Conservation (phyloP, 495 filamentous ascomycete species). For the Penicillium tannophilum region DNA sequence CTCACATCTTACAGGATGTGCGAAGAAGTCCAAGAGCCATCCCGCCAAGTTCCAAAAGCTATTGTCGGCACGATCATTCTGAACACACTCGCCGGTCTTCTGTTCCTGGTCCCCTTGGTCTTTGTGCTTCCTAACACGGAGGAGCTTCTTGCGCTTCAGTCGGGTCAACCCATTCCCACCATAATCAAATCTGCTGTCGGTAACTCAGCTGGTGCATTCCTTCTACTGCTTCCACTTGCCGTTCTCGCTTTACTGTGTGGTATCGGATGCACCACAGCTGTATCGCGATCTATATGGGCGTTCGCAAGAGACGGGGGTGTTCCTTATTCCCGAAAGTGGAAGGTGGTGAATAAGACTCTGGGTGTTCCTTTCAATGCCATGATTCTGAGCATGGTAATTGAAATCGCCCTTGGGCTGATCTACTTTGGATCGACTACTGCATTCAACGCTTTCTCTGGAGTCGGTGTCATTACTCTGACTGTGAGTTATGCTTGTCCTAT, state of each 20-base stretch:
- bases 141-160: conserved; percentile 35
- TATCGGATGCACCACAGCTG: conserved; percentile 16
- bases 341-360: conserved; percentile 46
- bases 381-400: conserved; percentile 50
- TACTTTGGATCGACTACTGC: conserved; percentile 58
- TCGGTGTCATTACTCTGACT: conserved; percentile 59
- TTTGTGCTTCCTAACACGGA: conserved; percentile 59
- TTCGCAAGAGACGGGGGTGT: conserved; percentile 63
- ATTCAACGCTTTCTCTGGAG: conserved; percentile 61
- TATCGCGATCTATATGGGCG: conserved; percentile 40
- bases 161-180: conserved; percentile 39
- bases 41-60: conserved; percentile 61
- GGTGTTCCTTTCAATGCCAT: conserved; percentile 55
- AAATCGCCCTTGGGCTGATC: conserved; percentile 57
- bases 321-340: conserved; percentile 61
- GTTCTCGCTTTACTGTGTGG: conserved; percentile 51
- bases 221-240: conserved; percentile 64
- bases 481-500: conserved; percentile 57
- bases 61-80: conserved; percentile 66
- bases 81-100: conserved; percentile 62
- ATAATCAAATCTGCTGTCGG: conserved; percentile 25
- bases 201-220: conserved; percentile 56
- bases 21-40: conserved; percentile 63
- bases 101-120: conserved; percentile 61
- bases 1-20: conserved; percentile 46